These are phyloP conservation scores for Chaetoscypha palmicola DNA, from an alignment of 2,329 filamentous ascomycete species.

Conservation along the genomic window DNA sequence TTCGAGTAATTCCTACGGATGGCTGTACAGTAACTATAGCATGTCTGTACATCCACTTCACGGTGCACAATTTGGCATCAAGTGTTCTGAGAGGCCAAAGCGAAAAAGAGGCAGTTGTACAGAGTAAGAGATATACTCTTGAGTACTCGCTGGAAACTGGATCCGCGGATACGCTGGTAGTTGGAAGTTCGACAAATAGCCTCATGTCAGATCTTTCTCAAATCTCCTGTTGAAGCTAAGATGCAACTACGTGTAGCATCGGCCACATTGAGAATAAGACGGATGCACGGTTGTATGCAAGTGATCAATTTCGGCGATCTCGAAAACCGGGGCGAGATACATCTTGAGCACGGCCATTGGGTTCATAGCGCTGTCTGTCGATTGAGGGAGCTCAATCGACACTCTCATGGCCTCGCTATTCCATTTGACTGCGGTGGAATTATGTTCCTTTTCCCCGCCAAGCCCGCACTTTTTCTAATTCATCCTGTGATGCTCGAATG, in stretches of 20 bases:
- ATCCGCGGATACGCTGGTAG: background rate
- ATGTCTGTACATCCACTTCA: too few relatives aligned
- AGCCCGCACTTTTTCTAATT: background rate
- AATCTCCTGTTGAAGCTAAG: background rate
- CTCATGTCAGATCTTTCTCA: conserved; percentile 10
- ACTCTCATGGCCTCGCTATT: background rate
- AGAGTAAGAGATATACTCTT: too few relatives aligned
- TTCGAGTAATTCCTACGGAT: too few relatives aligned
- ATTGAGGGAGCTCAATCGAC: background rate
- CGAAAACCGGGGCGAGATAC: conserved; percentile 1
- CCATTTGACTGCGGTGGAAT: too few relatives aligned
- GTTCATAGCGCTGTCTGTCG: conserved; percentile 2
- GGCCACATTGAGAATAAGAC: conserved; percentile 16
- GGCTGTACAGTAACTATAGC: too few relatives aligned
- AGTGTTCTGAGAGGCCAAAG: too few relatives aligned
- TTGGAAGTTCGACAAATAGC: too few relatives aligned
- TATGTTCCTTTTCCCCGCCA: background rate
- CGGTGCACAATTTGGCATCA: too few relatives aligned
- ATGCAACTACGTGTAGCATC: conserved; percentile 1
- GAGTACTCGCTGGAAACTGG: too few relatives aligned
- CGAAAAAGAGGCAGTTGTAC: too few relatives aligned
- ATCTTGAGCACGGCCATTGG: background rate
- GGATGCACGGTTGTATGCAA: conserved; percentile 27
- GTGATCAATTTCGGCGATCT: conserved; percentile 17
- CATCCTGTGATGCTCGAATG: background rate